Evolutionary conservation across 805 yeast genomes (phyloP), one percentile per base, ranked within the genome.

Genomic region (Candida xyloterini): DNA sequence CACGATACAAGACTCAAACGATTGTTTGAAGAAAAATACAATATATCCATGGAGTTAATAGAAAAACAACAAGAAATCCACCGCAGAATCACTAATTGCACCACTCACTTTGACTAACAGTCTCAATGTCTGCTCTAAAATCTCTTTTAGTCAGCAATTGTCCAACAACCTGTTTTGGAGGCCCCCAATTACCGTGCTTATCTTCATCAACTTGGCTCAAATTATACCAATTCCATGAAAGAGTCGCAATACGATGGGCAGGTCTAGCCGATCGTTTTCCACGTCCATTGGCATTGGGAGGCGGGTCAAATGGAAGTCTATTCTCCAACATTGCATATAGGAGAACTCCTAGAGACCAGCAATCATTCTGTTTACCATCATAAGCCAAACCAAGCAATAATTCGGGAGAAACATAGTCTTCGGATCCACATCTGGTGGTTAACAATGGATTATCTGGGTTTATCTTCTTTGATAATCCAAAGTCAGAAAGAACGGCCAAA

Each of bases 321-420:
- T 87, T 81, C 54, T 93, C 99, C 52, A 93, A 60, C 20, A 91
- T 65, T 1, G 95, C 78, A 55, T 89, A 93, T 1, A 90, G 63
- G n/a, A 90, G 67, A 3, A 93, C 98, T 2, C 99, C 99, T 8
- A 90, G 61, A 1, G 97, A 87, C 99, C 99, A 93, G 14, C 90
- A 70, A 60, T 93, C 99, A 34, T 93, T 83, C 48, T 86, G 79
- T 37, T 84, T 74, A 10, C 99, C 99, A 54, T 91, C 91, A 56
- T 93, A 93, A 6, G 88, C 83, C 40, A 86, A 70, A 1, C 98
- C 98, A 78, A 93, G 77, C 27, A 93, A 66, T 16, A 93, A 65
- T 56, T 93, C 99, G 0, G 99, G 99, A 0, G 96, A 83, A 6
- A 93, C 95, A 54, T 93, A 93, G 59, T 93, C 99, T 47, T 87